Percentiles rank a stretch among this genome's conserved stretches.
Conservation (phyloP, 768 basidiomycete species). For the Russula abietina region DNA sequence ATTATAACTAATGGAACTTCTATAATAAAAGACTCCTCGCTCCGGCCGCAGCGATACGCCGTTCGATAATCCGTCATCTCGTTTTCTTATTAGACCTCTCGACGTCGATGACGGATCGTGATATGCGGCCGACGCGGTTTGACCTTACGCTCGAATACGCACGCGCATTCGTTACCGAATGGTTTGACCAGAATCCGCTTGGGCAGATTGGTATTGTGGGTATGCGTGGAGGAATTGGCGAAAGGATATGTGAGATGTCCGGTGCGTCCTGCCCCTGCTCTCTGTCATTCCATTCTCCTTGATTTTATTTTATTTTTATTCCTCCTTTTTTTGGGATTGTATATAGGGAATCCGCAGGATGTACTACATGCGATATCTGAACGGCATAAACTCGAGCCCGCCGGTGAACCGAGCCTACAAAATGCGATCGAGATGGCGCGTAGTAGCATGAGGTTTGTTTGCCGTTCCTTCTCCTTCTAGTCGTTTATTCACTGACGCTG, state of each 20-base stretch:
- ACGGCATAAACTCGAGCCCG: constrained; percentile 81
- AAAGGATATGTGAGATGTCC: constrained; percentile 87
- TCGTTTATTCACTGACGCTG: too few species aligned
- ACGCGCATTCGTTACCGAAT: constrained; percentile 87
- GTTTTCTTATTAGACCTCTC: constrained; percentile 91
- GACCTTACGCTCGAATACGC: constrained; percentile 87
- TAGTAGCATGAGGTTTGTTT: constrained; percentile 86
- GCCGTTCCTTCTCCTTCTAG: neutral
- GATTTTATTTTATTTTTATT: too few species aligned
- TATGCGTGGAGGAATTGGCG: constrained; percentile 86
- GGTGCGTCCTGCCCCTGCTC: constrained; percentile 45
- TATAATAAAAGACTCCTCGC: constrained; percentile 53
- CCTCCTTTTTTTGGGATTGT: neutral
- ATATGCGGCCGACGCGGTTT: constrained; percentile 92
- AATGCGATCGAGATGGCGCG: constrained; percentile 97
- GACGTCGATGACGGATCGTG: constrained; percentile 87
- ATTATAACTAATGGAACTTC: neutral
- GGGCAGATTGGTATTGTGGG: constrained; percentile 95
- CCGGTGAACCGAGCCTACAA: constrained; percentile 92
- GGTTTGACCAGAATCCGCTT: constrained; percentile 99
- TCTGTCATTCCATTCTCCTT: neutral
- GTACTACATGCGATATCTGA: constrained; percentile 83
- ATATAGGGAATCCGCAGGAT: constrained; percentile 88
- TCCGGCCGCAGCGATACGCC: constrained; percentile 80
- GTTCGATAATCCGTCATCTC: constrained; percentile 94